Percentiles rank a stretch among this genome's conserved stretches.
These are phyloP conservation scores for Atkinsonella hypoxylon DNA, from an alignment of 2,329 filamentous ascomycete species.

Conservation along the genomic window DNA sequence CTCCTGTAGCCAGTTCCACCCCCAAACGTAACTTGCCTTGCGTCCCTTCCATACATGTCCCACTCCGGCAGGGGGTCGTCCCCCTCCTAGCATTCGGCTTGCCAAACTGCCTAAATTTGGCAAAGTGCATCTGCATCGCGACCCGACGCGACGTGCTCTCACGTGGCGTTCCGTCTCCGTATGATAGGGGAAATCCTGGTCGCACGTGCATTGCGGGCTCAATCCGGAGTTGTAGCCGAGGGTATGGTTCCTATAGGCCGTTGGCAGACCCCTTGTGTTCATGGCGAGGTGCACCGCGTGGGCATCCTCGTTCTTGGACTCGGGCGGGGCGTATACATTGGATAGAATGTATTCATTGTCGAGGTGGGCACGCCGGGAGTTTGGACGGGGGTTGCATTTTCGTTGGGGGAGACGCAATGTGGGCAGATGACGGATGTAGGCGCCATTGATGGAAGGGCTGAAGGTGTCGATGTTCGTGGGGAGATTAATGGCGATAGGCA, in stretches of 20 bases:
- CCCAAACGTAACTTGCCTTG: conserved; percentile 6
- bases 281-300: conserved; percentile 26
- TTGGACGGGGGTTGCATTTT: conserved; percentile 15
- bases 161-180: conserved; percentile 17
- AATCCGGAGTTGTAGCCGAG: conserved; percentile 36
- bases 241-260: conserved; percentile 30
- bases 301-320: conserved; percentile 8
- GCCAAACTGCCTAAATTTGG: conserved; percentile 18
- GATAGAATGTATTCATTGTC: conserved; percentile 25
- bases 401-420: conserved; percentile 17
- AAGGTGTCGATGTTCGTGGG: conserved; percentile 16
- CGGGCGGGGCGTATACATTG: conserved; percentile 10
- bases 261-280: conserved; percentile 36
- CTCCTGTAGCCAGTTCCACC: conserved; percentile 9
- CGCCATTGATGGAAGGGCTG: conserved; percentile 23
- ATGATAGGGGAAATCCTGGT: conserved; percentile 37
- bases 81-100: conserved; percentile 12
- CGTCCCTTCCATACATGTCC: conserved; percentile 5
- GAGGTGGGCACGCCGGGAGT: conserved; percentile 7
- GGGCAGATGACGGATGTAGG: conserved; percentile 18
- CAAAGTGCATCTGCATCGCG: conserved; percentile 21
- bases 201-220: conserved; percentile 38
- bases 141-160: conserved; percentile 14
- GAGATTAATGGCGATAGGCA: conserved; percentile 18
- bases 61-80: conserved; percentile 1